These are phyloP conservation scores for Phycomyces nitens DNA, from an alignment of 192 early-diverging fungal species.

Conservation along the genomic window DNA sequence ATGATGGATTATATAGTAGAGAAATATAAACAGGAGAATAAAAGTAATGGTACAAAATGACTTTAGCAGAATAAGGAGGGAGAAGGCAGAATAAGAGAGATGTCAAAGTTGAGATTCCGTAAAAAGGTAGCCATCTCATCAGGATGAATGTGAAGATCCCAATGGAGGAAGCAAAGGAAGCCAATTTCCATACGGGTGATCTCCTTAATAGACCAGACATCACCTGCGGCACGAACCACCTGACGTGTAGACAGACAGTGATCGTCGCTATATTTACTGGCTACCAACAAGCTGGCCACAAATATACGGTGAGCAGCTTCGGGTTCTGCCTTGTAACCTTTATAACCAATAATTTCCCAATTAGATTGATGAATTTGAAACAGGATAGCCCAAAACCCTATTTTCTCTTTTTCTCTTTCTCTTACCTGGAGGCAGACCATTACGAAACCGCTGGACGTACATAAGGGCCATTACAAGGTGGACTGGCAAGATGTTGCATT, in stretches of 20 bases:
- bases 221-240: conserved; percentile 35
- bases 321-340: conserved; percentile 35
- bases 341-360: too few species aligned
- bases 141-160: conserved; percentile 27
- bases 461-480: conserved; percentile 36
- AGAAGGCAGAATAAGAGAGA: conserved; percentile 6
- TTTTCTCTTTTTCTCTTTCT: not conserved
- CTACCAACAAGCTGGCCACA: conserved; percentile 34
- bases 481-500: conserved; percentile 28
- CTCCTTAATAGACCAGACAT: conserved; percentile 41
- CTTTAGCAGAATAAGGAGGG: not conserved
- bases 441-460: conserved; percentile 36
- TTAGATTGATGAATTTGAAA: too few species aligned
- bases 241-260: conserved; percentile 30
- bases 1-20: not conserved
- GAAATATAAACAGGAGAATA: not conserved
- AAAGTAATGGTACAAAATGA: conserved; percentile 2
- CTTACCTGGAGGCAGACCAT: conserved; percentile 31
- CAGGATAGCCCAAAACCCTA: too few species aligned
- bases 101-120: conserved; percentile 27
- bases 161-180: conserved; percentile 32
- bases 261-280: conserved; percentile 39
- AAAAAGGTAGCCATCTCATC: conserved; percentile 30
- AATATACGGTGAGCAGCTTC: conserved; percentile 41
- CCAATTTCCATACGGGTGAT: conserved; percentile 39